Evolutionary conservation across 2,329 filamentous ascomycete species (phyloP).

Genomic region (Aspergillus texensis): DNA sequence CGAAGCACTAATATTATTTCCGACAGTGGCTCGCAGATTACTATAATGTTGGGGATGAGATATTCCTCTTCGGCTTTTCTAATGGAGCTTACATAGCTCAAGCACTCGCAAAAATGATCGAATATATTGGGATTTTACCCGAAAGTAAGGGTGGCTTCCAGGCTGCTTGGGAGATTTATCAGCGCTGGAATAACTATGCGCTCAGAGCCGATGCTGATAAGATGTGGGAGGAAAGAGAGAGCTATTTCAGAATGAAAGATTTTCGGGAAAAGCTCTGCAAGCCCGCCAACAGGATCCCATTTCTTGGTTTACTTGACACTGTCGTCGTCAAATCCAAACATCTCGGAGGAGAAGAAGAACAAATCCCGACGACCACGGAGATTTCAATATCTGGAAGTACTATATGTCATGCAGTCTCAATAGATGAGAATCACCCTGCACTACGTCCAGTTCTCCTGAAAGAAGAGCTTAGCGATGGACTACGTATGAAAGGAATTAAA

Average conservation of each 20-base stretch:
- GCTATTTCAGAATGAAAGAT: background rate
- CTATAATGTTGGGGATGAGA: background rate
- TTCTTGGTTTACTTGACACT: background rate
- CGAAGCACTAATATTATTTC: background rate
- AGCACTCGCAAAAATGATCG: background rate
- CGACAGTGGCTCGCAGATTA: background rate
- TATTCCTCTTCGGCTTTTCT: conserved; percentile 4
- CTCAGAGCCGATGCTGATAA: background rate
- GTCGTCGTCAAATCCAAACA: background rate
- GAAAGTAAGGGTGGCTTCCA: background rate
- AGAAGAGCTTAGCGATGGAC: background rate
- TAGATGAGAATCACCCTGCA: background rate
- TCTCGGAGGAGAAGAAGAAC: background rate
- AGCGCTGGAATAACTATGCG: background rate
- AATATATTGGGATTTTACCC: background rate
- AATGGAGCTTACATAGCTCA: background rate
- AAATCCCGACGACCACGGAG: background rate
- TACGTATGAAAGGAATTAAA: background rate
- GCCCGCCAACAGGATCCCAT: background rate
- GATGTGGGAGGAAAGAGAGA: background rate
- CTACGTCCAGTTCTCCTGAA: background rate
- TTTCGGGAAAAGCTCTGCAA: background rate
- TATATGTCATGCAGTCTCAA: conserved; percentile 1
- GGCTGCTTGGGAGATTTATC: background rate
- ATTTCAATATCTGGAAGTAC: background rate